phyloP scores from a whole-genome alignment of 164 flowering plant species.

The Piper betle region DNA sequence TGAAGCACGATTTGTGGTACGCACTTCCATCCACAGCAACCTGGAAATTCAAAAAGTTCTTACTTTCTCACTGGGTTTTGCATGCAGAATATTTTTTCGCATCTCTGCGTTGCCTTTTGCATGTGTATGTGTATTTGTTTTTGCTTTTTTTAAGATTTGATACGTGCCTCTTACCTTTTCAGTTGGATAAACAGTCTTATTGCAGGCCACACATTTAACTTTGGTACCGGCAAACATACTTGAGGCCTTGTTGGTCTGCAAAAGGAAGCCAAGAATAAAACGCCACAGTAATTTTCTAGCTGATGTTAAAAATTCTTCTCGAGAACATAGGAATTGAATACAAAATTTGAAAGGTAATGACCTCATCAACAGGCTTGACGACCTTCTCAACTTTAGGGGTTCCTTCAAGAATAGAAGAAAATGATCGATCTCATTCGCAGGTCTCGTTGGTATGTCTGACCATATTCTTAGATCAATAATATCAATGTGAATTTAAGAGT shows the following conservation, averaged over 20 bases:
- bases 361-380: constrained; percentile 47
- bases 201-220: constrained; percentile 63
- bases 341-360: constrained; percentile 1
- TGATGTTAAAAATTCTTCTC: no score
- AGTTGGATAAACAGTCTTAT: constrained; percentile 73
- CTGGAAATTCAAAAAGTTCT: constrained; percentile 16
- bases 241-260: constrained; percentile 28
- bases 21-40: constrained; percentile 69
- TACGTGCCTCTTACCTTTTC: constrained; percentile 46
- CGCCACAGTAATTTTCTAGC: neutral
- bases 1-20: constrained; percentile 89
- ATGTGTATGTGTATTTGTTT: no score
- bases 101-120: neutral
- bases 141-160: no score
- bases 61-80: neutral
- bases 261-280: neutral
- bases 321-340: no score
- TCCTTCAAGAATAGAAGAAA: constrained; percentile 30
- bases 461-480: no score
- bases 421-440: neutral
- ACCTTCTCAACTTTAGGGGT: constrained; percentile 73
- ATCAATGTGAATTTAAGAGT: no score
- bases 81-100: neutral
- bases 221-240: constrained; percentile 62
- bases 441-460: neutral